A percentile compares a stretch with the other conserved stretches of the same genome.
phyloP scores from a whole-genome alignment of 2,329 filamentous ascomycete species.

The Hymenoscyphus occultus region DNA sequence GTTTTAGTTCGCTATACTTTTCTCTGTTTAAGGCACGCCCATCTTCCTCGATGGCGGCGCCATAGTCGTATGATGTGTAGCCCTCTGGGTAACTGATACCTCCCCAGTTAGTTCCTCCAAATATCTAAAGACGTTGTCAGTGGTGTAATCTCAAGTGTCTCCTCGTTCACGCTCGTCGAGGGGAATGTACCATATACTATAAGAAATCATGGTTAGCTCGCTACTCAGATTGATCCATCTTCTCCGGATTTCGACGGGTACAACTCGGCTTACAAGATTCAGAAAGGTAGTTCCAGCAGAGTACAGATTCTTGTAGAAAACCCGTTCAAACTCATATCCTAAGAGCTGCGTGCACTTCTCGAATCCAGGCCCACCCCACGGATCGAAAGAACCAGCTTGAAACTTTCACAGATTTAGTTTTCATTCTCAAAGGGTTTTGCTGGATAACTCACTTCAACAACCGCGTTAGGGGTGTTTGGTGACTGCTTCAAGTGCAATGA shows the following conservation, averaged over 20 bases:
- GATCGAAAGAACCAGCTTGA: conserved; percentile 69
- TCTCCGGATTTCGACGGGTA: not conserved
- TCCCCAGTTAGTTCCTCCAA: conserved; percentile 81
- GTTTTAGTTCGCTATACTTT: conserved; percentile 77
- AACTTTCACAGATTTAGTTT: conserved; percentile 44
- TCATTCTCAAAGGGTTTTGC: not conserved
- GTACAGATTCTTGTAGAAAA: conserved; percentile 76
- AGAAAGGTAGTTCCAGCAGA: conserved; percentile 65
- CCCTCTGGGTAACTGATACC: conserved; percentile 67
- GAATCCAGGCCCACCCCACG: conserved; percentile 69
- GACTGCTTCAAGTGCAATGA: conserved; percentile 56
- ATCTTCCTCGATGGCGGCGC: conserved; percentile 65
- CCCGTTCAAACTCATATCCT: conserved; percentile 69
- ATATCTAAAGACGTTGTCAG: conserved; percentile 36
- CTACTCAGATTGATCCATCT: not conserved
- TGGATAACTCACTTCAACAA: conserved; percentile 34
- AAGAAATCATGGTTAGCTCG: not conserved
- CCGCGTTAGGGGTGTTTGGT: conserved; percentile 61
- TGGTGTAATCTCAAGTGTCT: not conserved
- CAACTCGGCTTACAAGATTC: conserved; percentile 40
- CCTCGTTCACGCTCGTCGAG: not conserved
- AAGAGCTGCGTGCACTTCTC: conserved; percentile 63
- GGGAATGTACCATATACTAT: not conserved
- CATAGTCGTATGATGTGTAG: conserved; percentile 58
- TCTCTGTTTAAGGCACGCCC: conserved; percentile 61